Evolutionary conservation across 306 rosid genomes (phyloP).

Genomic region (Dalbergia oliveri): DNA sequence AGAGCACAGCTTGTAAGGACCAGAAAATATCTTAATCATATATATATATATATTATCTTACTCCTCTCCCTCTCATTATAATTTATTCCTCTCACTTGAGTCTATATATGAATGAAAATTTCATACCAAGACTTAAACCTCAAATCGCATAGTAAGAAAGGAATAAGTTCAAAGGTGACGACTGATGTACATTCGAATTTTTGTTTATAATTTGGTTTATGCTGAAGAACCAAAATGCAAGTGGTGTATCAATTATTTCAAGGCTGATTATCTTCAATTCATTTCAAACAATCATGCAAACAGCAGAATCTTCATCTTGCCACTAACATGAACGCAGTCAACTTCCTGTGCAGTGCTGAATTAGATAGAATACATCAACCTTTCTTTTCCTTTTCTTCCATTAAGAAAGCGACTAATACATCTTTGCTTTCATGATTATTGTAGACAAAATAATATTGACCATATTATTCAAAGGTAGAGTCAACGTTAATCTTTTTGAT

Average conservation of each 20-base stretch:
- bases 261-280: conserved; percentile 19
- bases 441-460: conserved; percentile 42
- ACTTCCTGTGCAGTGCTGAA: neutral
- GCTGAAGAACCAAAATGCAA: neutral
- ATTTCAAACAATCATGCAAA: conserved; percentile 15
- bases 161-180: neutral
- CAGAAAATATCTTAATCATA: neutral
- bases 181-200: neutral
- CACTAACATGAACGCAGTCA: neutral
- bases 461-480: conserved; percentile 32
- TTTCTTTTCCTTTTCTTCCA: conserved; percentile 26
- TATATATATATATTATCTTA: neutral
- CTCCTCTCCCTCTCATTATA: too few species aligned
- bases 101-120: too few species aligned
- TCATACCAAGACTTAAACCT: neutral
- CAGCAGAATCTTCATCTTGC: conserved; percentile 20
- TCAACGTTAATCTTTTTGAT: conserved; percentile 21
- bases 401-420: conserved; percentile 13
- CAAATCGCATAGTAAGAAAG: neutral
- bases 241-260: neutral
- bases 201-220: neutral
- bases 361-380: neutral
- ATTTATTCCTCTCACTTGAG: too few species aligned
- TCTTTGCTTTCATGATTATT: conserved; percentile 30
- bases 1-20: neutral